Conservation (phyloP, 768 basidiomycete genomes). For the Mrakia blollopis region DNA sequence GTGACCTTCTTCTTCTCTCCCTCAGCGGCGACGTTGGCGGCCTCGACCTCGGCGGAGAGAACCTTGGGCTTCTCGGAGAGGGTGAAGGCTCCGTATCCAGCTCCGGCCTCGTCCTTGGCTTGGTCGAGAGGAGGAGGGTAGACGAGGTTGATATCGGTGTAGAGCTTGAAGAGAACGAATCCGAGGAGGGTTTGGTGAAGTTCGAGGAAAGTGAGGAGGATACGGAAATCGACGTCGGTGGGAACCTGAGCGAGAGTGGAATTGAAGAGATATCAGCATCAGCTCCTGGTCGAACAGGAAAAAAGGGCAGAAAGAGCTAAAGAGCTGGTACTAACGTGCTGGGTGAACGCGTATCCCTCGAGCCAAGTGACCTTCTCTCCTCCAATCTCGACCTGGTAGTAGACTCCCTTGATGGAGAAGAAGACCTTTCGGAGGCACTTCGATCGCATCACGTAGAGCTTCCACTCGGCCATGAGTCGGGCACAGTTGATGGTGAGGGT, state of each 20-base stretch:
- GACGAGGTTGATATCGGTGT: constrained; percentile 81
- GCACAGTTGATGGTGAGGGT: constrained; percentile 85
- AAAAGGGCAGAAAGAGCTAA: too few relatives aligned
- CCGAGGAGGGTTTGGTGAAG: constrained; percentile 94
- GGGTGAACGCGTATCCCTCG: constrained; percentile 94
- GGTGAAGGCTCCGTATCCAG: constrained; percentile 81
- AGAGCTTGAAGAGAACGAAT: constrained; percentile 97
- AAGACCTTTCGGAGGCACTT: constrained; percentile 81
- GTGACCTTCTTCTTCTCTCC: constrained; percentile 49
- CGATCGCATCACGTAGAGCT: constrained; percentile 87
- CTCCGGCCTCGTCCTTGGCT: constrained; percentile 75
- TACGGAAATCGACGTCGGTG: constrained; percentile 90
- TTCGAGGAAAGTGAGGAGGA: constrained; percentile 96
- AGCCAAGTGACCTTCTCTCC: constrained; percentile 93
- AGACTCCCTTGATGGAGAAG: constrained; percentile 94
- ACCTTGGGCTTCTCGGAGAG: constrained; percentile 53
- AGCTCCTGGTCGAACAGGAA: too few relatives aligned
- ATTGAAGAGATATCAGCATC: not conserved
- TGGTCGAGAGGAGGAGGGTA: constrained; percentile 91
- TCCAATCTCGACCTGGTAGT: constrained; percentile 85
- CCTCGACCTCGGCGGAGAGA: constrained; percentile 41
- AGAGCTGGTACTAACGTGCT: constrained; percentile 57
- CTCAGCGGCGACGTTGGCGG: constrained; percentile 44
- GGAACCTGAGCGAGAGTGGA: constrained; percentile 60
- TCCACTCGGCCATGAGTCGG: constrained; percentile 90